phyloP scores from a whole-genome alignment of 2,329 filamentous ascomycete species.

The Diaporthe destruens region DNA sequence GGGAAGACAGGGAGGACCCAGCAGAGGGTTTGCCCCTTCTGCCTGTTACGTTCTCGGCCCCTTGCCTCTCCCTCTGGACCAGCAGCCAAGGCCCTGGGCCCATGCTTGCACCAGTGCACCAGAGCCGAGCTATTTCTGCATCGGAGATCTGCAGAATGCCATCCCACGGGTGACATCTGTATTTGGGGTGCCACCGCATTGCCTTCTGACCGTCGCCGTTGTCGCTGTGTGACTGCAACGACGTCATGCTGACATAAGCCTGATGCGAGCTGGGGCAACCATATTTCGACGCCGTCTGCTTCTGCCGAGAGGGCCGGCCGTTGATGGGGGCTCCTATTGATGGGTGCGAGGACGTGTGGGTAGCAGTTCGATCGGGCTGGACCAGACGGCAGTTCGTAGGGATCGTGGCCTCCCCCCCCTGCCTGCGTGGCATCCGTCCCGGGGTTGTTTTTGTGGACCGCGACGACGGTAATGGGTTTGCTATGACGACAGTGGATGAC shows the following conservation, averaged over 20 bases:
- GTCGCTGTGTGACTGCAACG: not conserved
- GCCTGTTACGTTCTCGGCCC: constrained; percentile 23
- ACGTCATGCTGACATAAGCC: constrained; percentile 32
- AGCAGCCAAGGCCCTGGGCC: not conserved
- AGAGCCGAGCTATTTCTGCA: constrained; percentile 17
- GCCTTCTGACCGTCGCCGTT: constrained; percentile 11
- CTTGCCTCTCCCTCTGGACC: constrained; percentile 5
- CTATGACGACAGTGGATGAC: constrained; percentile 8
- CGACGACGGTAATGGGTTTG: not conserved
- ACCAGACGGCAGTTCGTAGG: constrained; percentile 15
- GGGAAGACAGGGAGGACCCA: constrained; percentile 12
- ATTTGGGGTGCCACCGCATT: not conserved
- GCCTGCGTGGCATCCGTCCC: constrained; percentile 3
- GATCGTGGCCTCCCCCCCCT: constrained; percentile 15
- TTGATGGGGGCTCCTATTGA: too few species aligned
- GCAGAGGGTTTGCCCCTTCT: not conserved
- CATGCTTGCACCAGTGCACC: not conserved
- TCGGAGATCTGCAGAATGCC: constrained; percentile 32
- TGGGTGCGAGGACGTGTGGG: not conserved
- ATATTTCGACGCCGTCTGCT: not conserved
- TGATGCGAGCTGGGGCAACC: not conserved
- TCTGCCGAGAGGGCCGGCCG: not conserved
- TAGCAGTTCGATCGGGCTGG: constrained; percentile 7
- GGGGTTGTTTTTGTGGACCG: not conserved
- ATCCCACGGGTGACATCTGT: constrained; percentile 13